phyloP scores from a whole-genome alignment of 345 rosid genomes.

The Zanthoxylum bungeanum region DNA sequence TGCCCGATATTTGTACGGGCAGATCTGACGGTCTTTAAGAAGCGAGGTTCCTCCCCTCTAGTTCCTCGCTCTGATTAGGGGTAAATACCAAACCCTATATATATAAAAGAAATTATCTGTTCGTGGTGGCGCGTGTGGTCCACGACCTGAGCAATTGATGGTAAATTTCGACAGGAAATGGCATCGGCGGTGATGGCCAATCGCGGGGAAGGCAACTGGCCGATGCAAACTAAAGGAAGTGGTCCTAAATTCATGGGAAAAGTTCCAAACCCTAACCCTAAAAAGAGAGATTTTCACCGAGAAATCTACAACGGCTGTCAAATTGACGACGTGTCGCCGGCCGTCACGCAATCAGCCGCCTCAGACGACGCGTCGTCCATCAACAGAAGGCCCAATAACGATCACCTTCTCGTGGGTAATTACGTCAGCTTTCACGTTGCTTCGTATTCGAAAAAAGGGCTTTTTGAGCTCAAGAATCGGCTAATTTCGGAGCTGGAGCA shows the following conservation, averaged over 20 bases:
- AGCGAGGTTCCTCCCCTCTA: conserved; percentile 28
- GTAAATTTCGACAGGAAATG: conserved; percentile 27
- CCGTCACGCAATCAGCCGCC: conserved; percentile 46
- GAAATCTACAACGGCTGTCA: conserved; percentile 17
- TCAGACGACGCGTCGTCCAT: conserved; percentile 60
- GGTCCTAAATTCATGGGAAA: conserved; percentile 54
- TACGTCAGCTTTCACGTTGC: conserved; percentile 30
- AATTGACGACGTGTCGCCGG: conserved; percentile 35
- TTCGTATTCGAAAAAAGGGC: conserved; percentile 40
- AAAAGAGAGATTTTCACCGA: conserved; percentile 40
- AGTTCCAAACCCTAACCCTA: conserved; percentile 50
- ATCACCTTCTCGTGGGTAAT: conserved; percentile 4
- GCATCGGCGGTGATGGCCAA: conserved; percentile 55
- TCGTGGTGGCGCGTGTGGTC: conserved; percentile 35
- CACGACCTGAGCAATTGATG: conserved; percentile 28
- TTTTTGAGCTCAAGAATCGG: conserved; percentile 54
- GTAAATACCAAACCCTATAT: conserved; percentile 25
- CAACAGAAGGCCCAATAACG: conserved; percentile 34
- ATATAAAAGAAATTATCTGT: not conserved
- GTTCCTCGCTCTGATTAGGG: conserved; percentile 45
- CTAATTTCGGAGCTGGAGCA: conserved; percentile 63
- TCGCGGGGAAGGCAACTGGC: conserved; percentile 44
- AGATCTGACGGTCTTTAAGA: conserved; percentile 66
- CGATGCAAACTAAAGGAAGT: conserved; percentile 38
- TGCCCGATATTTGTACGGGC: conserved; percentile 43